Percentiles rank a stretch among this genome's conserved stretches.
phyloP scores from a whole-genome alignment of 2,329 filamentous ascomycete genomes.

The Exophiala lecanii-corni region DNA sequence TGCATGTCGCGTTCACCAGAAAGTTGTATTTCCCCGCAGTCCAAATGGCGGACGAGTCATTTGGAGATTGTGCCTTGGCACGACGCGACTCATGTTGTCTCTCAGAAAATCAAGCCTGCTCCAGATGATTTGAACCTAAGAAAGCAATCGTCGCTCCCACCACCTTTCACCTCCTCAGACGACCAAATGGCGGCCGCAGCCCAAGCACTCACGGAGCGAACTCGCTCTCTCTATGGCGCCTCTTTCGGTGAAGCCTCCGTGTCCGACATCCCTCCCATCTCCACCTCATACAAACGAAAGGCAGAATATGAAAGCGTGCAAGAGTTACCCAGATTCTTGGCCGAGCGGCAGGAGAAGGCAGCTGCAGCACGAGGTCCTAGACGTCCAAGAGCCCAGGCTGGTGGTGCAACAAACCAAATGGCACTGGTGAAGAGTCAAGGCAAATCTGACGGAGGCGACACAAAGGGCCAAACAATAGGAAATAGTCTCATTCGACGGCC shows the following conservation, averaged over 20 bases:
- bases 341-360: conserved; percentile 69
- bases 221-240: conserved; percentile 43
- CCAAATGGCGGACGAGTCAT: neutral
- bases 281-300: conserved; percentile 42
- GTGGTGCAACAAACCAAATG: conserved; percentile 58
- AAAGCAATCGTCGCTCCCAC: neutral
- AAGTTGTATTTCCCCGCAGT: too few relatives aligned
- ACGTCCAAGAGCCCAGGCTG: conserved; percentile 53
- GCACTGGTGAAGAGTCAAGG: conserved; percentile 56
- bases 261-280: conserved; percentile 31
- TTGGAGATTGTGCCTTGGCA: neutral
- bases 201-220: conserved; percentile 40
- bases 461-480: conserved; percentile 31
- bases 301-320: conserved; percentile 72
- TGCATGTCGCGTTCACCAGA: too few relatives aligned
- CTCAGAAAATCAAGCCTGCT: too few relatives aligned
- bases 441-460: conserved; percentile 36
- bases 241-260: conserved; percentile 44
- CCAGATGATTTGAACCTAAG: neutral
- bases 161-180: neutral
- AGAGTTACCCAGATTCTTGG: conserved; percentile 71
- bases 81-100: neutral
- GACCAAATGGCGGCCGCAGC: conserved; percentile 25
- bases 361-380: conserved; percentile 59
- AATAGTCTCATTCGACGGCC: conserved; percentile 56